These are phyloP conservation scores for Hyphodiscus sp. DNA, from an alignment of 2,329 filamentous ascomycete species.

Conservation along the genomic window DNA sequence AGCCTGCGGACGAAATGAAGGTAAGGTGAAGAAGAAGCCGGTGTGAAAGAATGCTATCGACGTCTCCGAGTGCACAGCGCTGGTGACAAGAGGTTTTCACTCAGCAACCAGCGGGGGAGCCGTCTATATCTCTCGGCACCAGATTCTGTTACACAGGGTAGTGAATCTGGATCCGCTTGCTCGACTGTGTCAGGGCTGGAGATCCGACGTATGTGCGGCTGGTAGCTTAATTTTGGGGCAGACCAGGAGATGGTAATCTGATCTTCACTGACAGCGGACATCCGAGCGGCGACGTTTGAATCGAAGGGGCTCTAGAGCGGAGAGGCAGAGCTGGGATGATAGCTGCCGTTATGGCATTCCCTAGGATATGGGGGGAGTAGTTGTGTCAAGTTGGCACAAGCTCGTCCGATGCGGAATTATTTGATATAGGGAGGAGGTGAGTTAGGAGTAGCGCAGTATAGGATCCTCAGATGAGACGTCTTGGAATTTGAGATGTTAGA, in stretches of 20 bases:
- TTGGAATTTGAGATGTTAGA: conserved; percentile 18
- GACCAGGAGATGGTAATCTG: conserved; percentile 45
- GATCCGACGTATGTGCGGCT: conserved; percentile 32
- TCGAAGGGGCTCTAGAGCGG: neutral
- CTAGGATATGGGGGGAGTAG: neutral
- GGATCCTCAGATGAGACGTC: conserved; percentile 28
- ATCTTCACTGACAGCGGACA: conserved; percentile 48
- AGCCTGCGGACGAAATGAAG: conserved; percentile 40
- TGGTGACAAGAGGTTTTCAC: conserved; percentile 9
- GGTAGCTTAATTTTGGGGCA: conserved; percentile 35
- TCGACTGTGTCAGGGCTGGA: conserved; percentile 33
- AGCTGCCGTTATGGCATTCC: neutral
- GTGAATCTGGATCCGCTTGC: conserved; percentile 25
- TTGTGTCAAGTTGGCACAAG: conserved; percentile 2
- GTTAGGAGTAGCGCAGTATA: conserved; percentile 5
- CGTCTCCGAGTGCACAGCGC: conserved; percentile 42
- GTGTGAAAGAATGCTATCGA: conserved; percentile 49
- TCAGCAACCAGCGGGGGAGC: conserved; percentile 9
- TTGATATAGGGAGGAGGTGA: neutral
- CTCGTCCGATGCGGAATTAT: conserved; percentile 18
- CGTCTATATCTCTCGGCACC: conserved; percentile 34
- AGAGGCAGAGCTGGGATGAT: neutral
- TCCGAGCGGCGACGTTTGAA: conserved; percentile 37
- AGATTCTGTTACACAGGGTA: conserved; percentile 23
- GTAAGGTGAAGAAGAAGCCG: conserved; percentile 28